Evolutionary conservation across 169 alveolate genomes (phyloP), one percentile per base, ranked within the genome.

Genomic region (Cryptosporidium felis): DNA sequence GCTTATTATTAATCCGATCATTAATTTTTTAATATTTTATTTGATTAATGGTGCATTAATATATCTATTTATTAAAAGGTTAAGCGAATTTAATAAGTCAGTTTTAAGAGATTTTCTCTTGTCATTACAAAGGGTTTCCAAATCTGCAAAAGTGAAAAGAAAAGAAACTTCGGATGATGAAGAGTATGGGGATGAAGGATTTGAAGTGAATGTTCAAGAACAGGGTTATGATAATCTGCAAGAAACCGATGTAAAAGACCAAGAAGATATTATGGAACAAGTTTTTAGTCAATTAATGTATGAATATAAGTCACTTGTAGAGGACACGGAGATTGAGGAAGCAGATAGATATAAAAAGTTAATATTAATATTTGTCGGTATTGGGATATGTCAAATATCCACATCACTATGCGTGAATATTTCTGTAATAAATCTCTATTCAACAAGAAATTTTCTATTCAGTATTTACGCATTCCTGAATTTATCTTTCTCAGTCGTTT

Each of bases 201-300:
- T 18, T 5, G 59, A 46, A 8, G 5, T 18, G 21, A 14, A 10
- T 5, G 12, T 18, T 2, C 5, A 47, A 47, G 23, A 47, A 4
- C n/a, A 0, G 0, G 59, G 23, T 18, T n/a, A n/a, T n/a, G 59
- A 47, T n/a, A n/a, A n/a, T n/a, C n/a, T n/a, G n/a, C n/a, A n/a
- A n/a, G n/a, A n/a, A n/a, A n/a, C n/a, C n/a, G n/a, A n/a, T n/a
- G n/a, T n/a, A n/a, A n/a, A n/a, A n/a, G n/a, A n/a, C n/a, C n/a
- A n/a, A n/a, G 63, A 56, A 28, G 63, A 56, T 23, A 56, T 56
- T 1, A 21, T 56, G 63, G 63, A 56, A 8, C 34, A 56, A n/a
- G 32, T 56, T 56, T 56, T 28, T 16, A 56, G 18, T 30, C 40
- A 56, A 28, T 8, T 56, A 56, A 5, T 56, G 63, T 56, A 56